phyloP scores from a whole-genome alignment of 2,329 filamentous ascomycete genomes.

The Aspergillus fumigatus region DNA sequence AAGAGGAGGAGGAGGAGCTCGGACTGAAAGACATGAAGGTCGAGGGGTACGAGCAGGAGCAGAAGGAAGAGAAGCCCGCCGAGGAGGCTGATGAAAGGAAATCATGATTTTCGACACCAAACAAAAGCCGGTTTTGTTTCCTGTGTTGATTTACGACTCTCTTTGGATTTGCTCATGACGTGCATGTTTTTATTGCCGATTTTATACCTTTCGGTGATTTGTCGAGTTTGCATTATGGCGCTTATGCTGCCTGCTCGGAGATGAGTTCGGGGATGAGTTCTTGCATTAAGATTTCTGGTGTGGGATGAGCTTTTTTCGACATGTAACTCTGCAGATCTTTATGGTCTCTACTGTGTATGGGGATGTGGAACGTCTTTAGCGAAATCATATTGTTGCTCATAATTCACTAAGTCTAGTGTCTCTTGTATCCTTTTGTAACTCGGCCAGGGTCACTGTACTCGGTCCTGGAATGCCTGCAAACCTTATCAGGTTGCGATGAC shows the following conservation, averaged over 20 bases:
- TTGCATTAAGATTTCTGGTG: neutral
- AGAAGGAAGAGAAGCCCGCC: constrained; percentile 13
- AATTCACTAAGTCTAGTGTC: neutral
- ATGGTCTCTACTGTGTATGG: neutral
- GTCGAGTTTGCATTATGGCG: constrained; percentile 6
- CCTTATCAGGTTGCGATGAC: neutral
- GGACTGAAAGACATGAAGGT: constrained; percentile 90
- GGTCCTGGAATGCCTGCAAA: neutral
- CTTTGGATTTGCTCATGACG: constrained; percentile 15
- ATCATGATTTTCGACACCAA: constrained; percentile 20
- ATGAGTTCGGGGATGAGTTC: neutral
- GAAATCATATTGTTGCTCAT: neutral
- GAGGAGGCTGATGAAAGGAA: constrained; percentile 20
- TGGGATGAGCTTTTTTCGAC: neutral
- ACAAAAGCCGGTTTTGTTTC: constrained; percentile 7
- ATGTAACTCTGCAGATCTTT: neutral
- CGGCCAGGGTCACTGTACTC: neutral
- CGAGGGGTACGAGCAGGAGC: constrained; percentile 71
- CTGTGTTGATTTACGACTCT: constrained; percentile 15
- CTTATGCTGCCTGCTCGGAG: neutral
- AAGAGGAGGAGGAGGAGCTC: constrained; percentile 89
- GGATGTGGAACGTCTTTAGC: neutral
- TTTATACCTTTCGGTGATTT: neutral
- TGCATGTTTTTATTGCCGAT: constrained; percentile 15
- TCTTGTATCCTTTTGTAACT: neutral